Percentiles rank a stretch among this genome's conserved stretches.
These are phyloP conservation scores for Nymphaea thermarum DNA, from an alignment of 164 flowering plant species.

Conservation along the genomic window DNA sequence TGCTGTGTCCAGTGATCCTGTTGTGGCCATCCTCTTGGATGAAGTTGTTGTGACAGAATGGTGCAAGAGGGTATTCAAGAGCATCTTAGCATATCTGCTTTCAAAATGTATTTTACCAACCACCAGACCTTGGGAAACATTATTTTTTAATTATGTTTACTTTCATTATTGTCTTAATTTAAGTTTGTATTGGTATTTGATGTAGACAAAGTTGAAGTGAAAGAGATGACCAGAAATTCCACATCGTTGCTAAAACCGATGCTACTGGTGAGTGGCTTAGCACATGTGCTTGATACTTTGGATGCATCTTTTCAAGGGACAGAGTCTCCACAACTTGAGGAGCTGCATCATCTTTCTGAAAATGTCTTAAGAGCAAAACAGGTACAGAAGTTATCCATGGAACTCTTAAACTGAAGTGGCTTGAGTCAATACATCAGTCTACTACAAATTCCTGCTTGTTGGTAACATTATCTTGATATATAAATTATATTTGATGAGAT, in stretches of 20 bases:
- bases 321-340: slow-evolving; percentile 54
- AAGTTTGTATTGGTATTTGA: slow-evolving; percentile 8
- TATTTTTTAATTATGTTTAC: background rate
- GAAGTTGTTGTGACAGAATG: slow-evolving; percentile 97
- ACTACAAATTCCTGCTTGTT: too few relatives aligned
- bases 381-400: slow-evolving; percentile 23
- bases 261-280: slow-evolving; percentile 43
- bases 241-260: slow-evolving; percentile 40
- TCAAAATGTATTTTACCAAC: slow-evolving; percentile 53
- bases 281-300: slow-evolving; percentile 68
- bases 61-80: slow-evolving; percentile 66
- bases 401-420: too few relatives aligned
- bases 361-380: slow-evolving; percentile 68
- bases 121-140: background rate
- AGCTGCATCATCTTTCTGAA: slow-evolving; percentile 71
- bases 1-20: slow-evolving; percentile 97
- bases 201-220: slow-evolving; percentile 42
- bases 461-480: too few relatives aligned
- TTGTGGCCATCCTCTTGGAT: slow-evolving; percentile 83
- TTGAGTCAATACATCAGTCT: too few relatives aligned
- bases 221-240: slow-evolving; percentile 41
- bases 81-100: slow-evolving; percentile 39
- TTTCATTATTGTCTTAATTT: background rate
- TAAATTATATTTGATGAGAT: too few relatives aligned
- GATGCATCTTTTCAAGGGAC: slow-evolving; percentile 68